Conservation (phyloP, 257 asterid species). For the Phtheirospermum japonicum region DNA sequence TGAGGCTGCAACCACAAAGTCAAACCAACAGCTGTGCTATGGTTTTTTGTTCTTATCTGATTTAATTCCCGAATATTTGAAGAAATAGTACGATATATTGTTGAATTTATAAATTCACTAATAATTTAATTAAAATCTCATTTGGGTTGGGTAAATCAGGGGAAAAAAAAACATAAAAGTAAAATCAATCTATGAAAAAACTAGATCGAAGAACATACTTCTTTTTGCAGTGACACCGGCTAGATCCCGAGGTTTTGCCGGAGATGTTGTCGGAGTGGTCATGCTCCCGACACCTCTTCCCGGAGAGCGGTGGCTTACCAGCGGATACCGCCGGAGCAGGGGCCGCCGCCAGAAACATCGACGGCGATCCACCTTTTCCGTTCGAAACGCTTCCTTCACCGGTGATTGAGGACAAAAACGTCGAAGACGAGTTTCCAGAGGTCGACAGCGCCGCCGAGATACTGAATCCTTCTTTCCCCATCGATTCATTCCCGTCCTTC, state of each 20-base stretch:
- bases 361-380: constrained; percentile 50
- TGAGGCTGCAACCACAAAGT: constrained; percentile 12
- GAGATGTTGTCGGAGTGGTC: constrained; percentile 48
- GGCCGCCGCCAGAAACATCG: constrained; percentile 34
- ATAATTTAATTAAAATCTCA: not conserved
- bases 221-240: constrained; percentile 73
- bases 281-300: constrained; percentile 71
- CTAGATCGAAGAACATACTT: constrained; percentile 37
- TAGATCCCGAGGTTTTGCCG: constrained; percentile 51
- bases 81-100: too few relatives aligned
- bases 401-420: constrained; percentile 62
- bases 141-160: too few relatives aligned
- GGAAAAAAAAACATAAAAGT: too few relatives aligned
- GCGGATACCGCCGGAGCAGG: constrained; percentile 43
- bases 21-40: constrained; percentile 7
- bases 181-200: too few relatives aligned
- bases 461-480: constrained; percentile 36
- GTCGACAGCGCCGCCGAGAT: constrained; percentile 40
- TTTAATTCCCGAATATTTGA: not conserved
- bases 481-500: constrained; percentile 26
- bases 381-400: constrained; percentile 85
- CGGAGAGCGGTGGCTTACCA: constrained; percentile 58
- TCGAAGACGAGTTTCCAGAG: constrained; percentile 53
- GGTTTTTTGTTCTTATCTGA: constrained; percentile 6
- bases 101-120: not conserved